Base-by-base conservation (phyloP, 1,284 basidiomycete genomes). In the Amanita bisporigera region DNA sequence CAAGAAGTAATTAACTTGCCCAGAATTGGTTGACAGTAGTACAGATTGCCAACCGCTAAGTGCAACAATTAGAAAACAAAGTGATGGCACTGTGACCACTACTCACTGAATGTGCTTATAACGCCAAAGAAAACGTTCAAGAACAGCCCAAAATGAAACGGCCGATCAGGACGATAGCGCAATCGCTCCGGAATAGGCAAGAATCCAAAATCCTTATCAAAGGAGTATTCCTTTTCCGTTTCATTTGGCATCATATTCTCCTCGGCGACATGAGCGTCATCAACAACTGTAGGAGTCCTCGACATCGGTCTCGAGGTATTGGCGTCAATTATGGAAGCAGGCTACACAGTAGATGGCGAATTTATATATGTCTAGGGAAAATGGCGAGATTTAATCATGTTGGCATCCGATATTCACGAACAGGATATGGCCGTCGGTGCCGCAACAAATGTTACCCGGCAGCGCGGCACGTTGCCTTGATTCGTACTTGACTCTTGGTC, bases 1-100 rank as follows among this genome's bases (percentile, higher is more conserved):
- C 45, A 24, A 38, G 31, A 33, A 33, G 12, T 31, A 43, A 63
- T 17, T 19, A 63, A 73, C 85, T 66, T 75, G 84, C 91, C 87
- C 10, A 92, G 78, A 66, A 92, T 76, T 0, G 91, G 91, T 75
- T 90, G 91, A 65, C 88, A 88, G 70, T 91, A 92, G 71, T 91
- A 92, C 50, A 92, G 72, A 71, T 92, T 92, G 14, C 85, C 84
- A 40, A 86, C 86, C 49, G 78, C 87, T 88, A 67, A 15, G 21
- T 19, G 29, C 5, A 31, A 50, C 26, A 41, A 7, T 49, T 21
- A 38, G n/a, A 33, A 31, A 12, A 52, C 21, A 45, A 38, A 36
- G 19, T 10, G 60, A 29, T 47, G 54, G 26, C 17, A 47, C 66
- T 49, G 24, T 70, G 9, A 12, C 72, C 58, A 29, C 21, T 61